Evolutionary conservation across 2,329 filamentous ascomycete genomes (phyloP), one percentile per base, ranked within the genome.

Genomic region (Dryadomyces quercivorus): DNA sequence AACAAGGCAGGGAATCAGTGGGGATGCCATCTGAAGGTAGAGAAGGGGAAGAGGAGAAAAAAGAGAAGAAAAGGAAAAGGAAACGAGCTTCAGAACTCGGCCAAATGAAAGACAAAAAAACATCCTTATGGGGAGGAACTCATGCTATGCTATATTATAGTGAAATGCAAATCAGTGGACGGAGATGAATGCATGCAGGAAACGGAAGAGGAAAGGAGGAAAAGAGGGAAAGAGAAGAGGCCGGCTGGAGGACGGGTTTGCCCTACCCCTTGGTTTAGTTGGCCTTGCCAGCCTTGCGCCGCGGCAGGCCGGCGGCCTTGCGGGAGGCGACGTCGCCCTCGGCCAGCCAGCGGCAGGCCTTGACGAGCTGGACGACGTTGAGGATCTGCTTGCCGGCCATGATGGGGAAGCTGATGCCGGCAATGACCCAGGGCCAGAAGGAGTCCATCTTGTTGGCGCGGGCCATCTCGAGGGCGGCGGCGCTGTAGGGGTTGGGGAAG

Each of bases 301-400:
- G 75, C 22, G 78, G 75, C 31, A 83, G 65, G 3, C 80, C 81
- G 57, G 68, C 69, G 22, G 70, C 73, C 61, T 68, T 78, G 63
- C 89, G 79, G 58, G 77, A 74, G 63, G 80, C 76, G 40, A 86
- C 69, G 63, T 98, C 93, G n/a, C 90, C 90, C 70, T 97, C 91
- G 0, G 89, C 93, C 43, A 98, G 76, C 84, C 88, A 94, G 65
- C 82, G 83, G 70, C 89, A 91, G 7, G 93, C 93, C 70, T 96
- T 95, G 65, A 95, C 81, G 62, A 98, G 78, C 75, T 98, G 93
- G 50, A 97, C 79, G 51, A 96, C 77, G 64, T 98, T 98, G 76
- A 97, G 88, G 64, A 86, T 77, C 68, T 98, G 93, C 78, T 98
- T 98, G 62, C 84, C 77, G 22, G 82, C 74, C 91, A 97, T 97